Conservation (phyloP, 352 stramenopile genomes). For the Aphanomyces astaci region DNA sequence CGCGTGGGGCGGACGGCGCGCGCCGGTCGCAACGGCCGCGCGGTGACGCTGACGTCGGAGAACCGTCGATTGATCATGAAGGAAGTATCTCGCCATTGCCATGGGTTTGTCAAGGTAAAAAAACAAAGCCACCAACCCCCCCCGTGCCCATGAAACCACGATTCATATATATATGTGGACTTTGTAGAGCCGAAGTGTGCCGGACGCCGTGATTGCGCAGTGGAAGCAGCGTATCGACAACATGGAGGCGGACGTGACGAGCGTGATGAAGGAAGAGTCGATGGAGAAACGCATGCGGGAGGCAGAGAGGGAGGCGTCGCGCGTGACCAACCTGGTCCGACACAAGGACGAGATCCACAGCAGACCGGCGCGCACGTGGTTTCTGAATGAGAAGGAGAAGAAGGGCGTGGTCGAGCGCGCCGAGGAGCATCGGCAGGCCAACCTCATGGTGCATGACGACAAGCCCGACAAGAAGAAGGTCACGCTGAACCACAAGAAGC, state of each 20-base stretch:
- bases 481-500: constrained; percentile 83
- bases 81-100: constrained; percentile 84
- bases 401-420: constrained; percentile 64
- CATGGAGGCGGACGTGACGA: constrained; percentile 71
- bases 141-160: too few relatives aligned
- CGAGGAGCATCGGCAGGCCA: constrained; percentile 50
- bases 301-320: constrained; percentile 83
- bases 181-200: constrained; percentile 74
- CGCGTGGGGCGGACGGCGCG: constrained; percentile 97
- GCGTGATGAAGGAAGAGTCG: constrained; percentile 80
- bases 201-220: constrained; percentile 78
- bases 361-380: constrained; percentile 87
- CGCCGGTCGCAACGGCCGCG: constrained; percentile 88
- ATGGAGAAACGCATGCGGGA: constrained; percentile 86
- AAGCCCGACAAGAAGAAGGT: constrained; percentile 62
- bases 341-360: constrained; percentile 87
- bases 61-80: constrained; percentile 90
- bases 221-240: constrained; percentile 79
- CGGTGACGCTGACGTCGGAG: constrained; percentile 87
- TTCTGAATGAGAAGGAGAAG: constrained; percentile 87
- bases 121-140: too few relatives aligned
- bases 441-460: constrained; percentile 35
- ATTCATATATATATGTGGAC: too few relatives aligned
- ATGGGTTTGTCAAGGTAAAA: constrained; percentile 77
- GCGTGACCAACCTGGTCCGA: constrained; percentile 84